Conservation (phyloP, 2,329 filamentous ascomycete genomes). For the Boeremia lycopersici region DNA sequence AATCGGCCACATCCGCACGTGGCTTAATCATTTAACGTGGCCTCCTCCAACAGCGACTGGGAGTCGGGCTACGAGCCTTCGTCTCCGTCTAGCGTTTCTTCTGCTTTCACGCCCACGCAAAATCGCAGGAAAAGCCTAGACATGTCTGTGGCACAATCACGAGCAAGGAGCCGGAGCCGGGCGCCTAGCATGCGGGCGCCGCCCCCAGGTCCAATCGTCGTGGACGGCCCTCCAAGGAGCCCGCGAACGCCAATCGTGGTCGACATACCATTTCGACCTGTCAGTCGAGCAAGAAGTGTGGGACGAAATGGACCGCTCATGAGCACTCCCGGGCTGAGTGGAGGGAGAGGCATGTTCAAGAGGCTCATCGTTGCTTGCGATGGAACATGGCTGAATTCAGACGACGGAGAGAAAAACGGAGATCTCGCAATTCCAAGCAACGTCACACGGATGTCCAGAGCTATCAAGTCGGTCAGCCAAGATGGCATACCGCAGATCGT, state of each 20-base stretch:
- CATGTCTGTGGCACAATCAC: slow-evolving; percentile 38
- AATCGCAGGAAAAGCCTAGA: slow-evolving; percentile 21
- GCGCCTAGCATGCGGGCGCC: slow-evolving; percentile 36
- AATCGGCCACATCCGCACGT: slow-evolving; percentile 11
- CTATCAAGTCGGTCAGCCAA: slow-evolving; percentile 54
- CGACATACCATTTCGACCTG: slow-evolving; percentile 32
- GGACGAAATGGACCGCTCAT: slow-evolving; percentile 30
- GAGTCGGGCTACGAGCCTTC: slow-evolving; percentile 29
- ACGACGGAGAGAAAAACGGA: slow-evolving; percentile 53
- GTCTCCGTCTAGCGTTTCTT: slow-evolving; percentile 26
- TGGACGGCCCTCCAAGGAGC: slow-evolving; percentile 30
- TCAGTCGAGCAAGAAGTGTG: slow-evolving; percentile 38
- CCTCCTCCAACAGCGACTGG: slow-evolving; percentile 27
- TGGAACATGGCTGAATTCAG: slow-evolving; percentile 58
- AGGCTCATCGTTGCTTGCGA: slow-evolving; percentile 50
- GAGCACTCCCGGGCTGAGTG: slow-evolving; percentile 42
- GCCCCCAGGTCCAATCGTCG: slow-evolving; percentile 31
- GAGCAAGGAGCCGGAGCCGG: slow-evolving; percentile 37
- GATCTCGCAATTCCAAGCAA: slow-evolving; percentile 55
- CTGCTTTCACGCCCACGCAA: slow-evolving; percentile 22
- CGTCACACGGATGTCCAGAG: slow-evolving; percentile 56
- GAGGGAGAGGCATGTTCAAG: slow-evolving; percentile 48
- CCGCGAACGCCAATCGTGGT: slow-evolving; percentile 38
- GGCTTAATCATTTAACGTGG: slow-evolving; percentile 24
- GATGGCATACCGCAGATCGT: slow-evolving; percentile 58